Percentiles rank a stretch among this genome's conserved stretches.
phyloP scores from a whole-genome alignment of 2,329 filamentous ascomycete genomes.

The Phyllosticta citribraziliensis region DNA sequence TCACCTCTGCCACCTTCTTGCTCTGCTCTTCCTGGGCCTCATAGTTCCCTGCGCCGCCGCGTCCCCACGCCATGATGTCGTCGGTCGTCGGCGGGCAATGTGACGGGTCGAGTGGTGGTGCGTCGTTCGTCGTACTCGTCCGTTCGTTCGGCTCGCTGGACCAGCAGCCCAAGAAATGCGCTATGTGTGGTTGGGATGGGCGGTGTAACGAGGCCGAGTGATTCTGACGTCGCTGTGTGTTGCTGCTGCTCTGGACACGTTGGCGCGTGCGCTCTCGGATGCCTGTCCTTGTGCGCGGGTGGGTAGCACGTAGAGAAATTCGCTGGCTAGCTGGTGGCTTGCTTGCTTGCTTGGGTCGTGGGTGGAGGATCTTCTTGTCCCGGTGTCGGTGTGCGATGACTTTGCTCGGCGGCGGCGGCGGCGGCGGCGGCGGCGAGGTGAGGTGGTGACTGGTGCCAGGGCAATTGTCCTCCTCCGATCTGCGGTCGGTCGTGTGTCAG shows the following conservation, averaged over 20 bases:
- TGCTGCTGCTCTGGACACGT: background rate
- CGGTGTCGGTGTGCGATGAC: background rate
- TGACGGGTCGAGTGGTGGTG: background rate
- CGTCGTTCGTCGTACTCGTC: background rate
- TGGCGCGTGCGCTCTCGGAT: background rate
- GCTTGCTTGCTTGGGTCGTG: background rate
- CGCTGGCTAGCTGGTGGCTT: background rate
- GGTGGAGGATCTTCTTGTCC: background rate
- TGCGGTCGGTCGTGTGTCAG: background rate
- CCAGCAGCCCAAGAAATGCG: too few relatives aligned
- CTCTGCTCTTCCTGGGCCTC: constrained; percentile 12
- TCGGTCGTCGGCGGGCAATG: background rate
- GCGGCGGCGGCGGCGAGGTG: too few relatives aligned
- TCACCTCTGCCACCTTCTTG: constrained; percentile 23
- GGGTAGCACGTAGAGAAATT: background rate
- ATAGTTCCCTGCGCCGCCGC: constrained; percentile 39
- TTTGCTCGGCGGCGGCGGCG: background rate
- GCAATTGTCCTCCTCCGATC: too few relatives aligned
- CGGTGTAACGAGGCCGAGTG: background rate
- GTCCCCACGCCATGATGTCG: constrained; percentile 20
- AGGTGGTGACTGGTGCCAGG: too few relatives aligned
- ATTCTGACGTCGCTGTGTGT: background rate
- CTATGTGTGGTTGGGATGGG: background rate
- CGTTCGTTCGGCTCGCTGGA: too few relatives aligned
- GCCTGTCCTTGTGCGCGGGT: background rate